Evolutionary conservation across 305 asterid species (phyloP).

Genomic region (Petunia hybrid): DNA sequence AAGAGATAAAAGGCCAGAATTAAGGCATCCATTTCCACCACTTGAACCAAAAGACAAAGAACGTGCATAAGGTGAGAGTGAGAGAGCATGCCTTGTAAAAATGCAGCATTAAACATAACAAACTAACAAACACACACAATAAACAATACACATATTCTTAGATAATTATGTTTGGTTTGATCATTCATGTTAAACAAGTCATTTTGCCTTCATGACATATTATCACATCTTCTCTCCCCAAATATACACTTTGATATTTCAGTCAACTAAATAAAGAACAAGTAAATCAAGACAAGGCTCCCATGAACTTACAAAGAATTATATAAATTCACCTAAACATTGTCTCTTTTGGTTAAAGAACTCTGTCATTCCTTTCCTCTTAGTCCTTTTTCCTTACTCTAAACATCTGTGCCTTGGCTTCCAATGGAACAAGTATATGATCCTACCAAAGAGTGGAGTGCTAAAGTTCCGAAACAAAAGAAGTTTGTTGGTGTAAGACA

Average conservation of each 20-base stretch:
- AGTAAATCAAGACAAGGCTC: conserved; percentile 16
- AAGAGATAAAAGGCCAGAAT: conserved; percentile 27
- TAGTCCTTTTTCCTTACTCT: neutral
- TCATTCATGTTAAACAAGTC: conserved; percentile 29
- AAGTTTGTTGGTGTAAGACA: conserved; percentile 90
- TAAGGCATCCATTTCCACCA: conserved; percentile 28
- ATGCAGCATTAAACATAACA: conserved; percentile 38
- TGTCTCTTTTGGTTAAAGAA: conserved; percentile 20
- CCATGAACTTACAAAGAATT: conserved; percentile 26
- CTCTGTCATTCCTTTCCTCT: neutral
- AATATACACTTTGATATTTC: conserved; percentile 15
- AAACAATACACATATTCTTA: neutral
- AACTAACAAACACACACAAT: conserved; percentile 28
- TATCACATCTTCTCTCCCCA: conserved; percentile 16
- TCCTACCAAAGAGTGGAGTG: neutral
- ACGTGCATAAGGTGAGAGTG: conserved; percentile 51
- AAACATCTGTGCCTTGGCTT: neutral
- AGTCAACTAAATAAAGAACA: conserved; percentile 25
- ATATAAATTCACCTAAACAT: conserved; percentile 21
- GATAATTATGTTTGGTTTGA: neutral
- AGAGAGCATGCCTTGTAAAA: conserved; percentile 46
- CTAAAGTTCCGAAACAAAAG: conserved; percentile 34
- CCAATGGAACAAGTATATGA: neutral
- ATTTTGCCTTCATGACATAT: conserved; percentile 19
- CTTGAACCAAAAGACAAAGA: conserved; percentile 43